These are phyloP conservation scores for Hypoxylon intermedium DNA, from an alignment of 495 filamentous ascomycete species.

Conservation along the genomic window DNA sequence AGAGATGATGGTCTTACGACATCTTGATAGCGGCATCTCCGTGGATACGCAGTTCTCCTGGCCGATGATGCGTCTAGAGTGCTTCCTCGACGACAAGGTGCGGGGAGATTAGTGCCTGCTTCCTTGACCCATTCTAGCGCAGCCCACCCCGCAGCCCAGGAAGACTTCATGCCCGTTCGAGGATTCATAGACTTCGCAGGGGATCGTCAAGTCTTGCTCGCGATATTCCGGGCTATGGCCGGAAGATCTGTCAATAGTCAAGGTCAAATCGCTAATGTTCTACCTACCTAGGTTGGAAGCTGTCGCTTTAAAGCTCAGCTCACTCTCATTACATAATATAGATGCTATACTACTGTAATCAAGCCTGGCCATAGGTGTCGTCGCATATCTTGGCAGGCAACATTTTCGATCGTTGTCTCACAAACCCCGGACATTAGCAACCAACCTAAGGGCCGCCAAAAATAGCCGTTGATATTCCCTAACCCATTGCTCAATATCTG, in stretches of 20 bases:
- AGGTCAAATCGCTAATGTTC: constrained; percentile 2
- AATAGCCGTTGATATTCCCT: neutral
- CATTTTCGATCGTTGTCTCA: constrained; percentile 25
- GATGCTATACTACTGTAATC: no score
- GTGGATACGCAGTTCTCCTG: constrained; percentile 26
- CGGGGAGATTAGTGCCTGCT: constrained; percentile 23
- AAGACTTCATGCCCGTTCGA: constrained; percentile 30
- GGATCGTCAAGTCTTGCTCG: constrained; percentile 21
- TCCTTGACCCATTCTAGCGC: constrained; percentile 22
- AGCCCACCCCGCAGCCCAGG: constrained; percentile 23
- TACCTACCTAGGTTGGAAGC: no score
- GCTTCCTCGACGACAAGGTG: constrained; percentile 28
- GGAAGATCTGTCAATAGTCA: constrained; percentile 14
- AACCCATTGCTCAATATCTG: no score
- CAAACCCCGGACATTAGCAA: constrained; percentile 5
- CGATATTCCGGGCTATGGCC: constrained; percentile 35
- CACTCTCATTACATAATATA: no score
- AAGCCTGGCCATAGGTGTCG: no score
- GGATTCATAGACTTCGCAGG: constrained; percentile 32
- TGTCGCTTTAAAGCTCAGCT: no score
- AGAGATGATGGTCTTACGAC: constrained; percentile 24
- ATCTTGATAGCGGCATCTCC: constrained; percentile 14
- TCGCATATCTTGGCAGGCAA: constrained; percentile 29
- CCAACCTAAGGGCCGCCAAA: neutral
- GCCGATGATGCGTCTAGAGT: constrained; percentile 19